These are phyloP conservation scores for Priceomyces castillae DNA, from an alignment of 805 yeast species.

Conservation along the genomic window DNA sequence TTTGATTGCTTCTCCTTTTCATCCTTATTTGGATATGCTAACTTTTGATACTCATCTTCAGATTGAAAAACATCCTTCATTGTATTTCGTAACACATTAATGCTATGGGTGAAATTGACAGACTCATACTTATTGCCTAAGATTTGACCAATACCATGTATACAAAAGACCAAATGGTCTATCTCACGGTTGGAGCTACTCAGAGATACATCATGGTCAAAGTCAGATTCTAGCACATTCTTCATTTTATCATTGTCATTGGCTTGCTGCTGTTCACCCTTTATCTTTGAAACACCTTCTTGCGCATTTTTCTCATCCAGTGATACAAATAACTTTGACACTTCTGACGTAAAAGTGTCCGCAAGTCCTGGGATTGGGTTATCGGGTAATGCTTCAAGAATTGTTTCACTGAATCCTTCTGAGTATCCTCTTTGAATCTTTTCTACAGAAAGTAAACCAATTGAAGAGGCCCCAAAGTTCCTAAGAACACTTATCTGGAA, in stretches of 20 bases:
- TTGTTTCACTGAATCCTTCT: constrained; percentile 26
- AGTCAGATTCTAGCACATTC: constrained; percentile 49
- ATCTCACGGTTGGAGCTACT: constrained; percentile 32
- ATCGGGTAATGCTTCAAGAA: constrained; percentile 30
- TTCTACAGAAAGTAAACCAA: constrained; percentile 44
- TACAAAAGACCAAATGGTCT: constrained; percentile 74
- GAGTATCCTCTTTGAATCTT: constrained; percentile 52
- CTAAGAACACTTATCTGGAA: constrained; percentile 38
- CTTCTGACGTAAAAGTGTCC: constrained; percentile 31
- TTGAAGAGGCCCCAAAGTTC: constrained; percentile 32
- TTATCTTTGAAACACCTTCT: constrained; percentile 4
- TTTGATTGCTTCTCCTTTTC: constrained; percentile 22
- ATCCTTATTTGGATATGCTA: constrained; percentile 29
- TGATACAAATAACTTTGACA: constrained; percentile 19
- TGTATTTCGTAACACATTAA: constrained; percentile 60
- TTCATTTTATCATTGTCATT: constrained; percentile 30
- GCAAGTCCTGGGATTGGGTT: constrained; percentile 33
- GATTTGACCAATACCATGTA: constrained; percentile 94
- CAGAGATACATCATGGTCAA: constrained; percentile 32
- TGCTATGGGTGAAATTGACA: constrained; percentile 83
- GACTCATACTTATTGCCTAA: constrained; percentile 75
- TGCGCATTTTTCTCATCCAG: constrained; percentile 17
- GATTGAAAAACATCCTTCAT: constrained; percentile 50
- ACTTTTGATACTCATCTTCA: constrained; percentile 35
- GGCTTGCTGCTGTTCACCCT: constrained; percentile 15